Percentiles rank a stretch among this genome's conserved stretches.
These are phyloP conservation scores for Starmerella sirachaensis DNA, from an alignment of 805 yeast genomes.

Conservation along the genomic window DNA sequence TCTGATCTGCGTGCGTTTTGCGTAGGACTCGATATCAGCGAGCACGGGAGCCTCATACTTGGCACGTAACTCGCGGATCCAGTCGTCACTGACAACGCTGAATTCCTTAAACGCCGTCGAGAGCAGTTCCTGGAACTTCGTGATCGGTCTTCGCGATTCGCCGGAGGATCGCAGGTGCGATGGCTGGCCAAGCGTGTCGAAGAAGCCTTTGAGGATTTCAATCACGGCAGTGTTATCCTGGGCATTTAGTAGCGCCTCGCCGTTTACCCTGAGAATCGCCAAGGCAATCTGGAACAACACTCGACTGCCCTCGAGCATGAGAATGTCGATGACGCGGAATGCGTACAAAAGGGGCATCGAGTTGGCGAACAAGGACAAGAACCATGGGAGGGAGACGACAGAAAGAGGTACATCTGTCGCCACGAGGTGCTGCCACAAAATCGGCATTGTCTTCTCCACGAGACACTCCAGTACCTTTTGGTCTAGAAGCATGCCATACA, in stretches of 20 bases:
- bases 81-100: slow-evolving; percentile 61
- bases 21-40: slow-evolving; percentile 78
- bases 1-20: slow-evolving; percentile 81
- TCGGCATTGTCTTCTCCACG: slow-evolving; percentile 81
- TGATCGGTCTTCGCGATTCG: too few species aligned
- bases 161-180: slow-evolving; percentile 65
- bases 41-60: slow-evolving; percentile 66
- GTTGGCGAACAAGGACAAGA: slow-evolving; percentile 73
- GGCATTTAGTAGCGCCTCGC: slow-evolving; percentile 64
- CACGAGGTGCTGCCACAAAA: slow-evolving; percentile 70
- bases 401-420: slow-evolving; percentile 79
- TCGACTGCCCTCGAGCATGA: slow-evolving; percentile 79
- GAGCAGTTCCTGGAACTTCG: slow-evolving; percentile 78
- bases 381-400: slow-evolving; percentile 94
- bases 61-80: slow-evolving; percentile 55
- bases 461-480: slow-evolving; percentile 87
- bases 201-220: slow-evolving; percentile 71
- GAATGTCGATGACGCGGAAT: slow-evolving; percentile 77
- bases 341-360: slow-evolving; percentile 94
- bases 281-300: slow-evolving; percentile 85
- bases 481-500: slow-evolving; percentile 93
- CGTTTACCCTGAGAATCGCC: slow-evolving; percentile 80
- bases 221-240: slow-evolving; percentile 91
- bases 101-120: slow-evolving; percentile 91
- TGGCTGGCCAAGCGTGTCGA: slow-evolving; percentile 54